Percentiles rank a stretch among this genome's conserved stretches.
Evolutionary conservation across 1,284 basidiomycete genomes (phyloP).

Genomic region (Fomitopsis pinicola): DNA sequence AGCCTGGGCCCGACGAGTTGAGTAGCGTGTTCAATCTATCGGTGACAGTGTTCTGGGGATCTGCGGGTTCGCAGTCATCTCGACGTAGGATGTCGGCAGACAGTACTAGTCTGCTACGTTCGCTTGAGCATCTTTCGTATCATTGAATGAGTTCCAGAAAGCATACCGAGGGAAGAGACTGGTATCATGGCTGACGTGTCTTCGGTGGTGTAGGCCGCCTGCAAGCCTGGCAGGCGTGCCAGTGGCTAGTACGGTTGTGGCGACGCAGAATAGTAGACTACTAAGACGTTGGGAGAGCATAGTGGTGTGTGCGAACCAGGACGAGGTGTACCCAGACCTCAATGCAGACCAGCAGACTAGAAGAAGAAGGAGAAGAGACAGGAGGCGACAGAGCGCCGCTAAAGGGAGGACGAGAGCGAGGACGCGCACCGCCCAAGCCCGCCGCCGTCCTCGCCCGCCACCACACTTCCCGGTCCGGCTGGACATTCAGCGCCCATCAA

Average conservation of each 20-base stretch:
- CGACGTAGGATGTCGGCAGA: conserved; percentile 13
- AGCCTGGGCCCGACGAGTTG: conserved; percentile 60
- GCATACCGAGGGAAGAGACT: conserved; percentile 5
- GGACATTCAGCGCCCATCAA: not conserved
- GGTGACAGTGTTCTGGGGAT: conserved; percentile 62
- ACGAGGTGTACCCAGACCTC: not conserved
- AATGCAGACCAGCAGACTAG: not conserved
- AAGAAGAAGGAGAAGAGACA: not conserved
- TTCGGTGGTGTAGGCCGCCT: conserved; percentile 4
- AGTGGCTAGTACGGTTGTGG: conserved; percentile 3
- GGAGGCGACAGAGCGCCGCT: conserved; percentile 6
- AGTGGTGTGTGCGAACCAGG: conserved; percentile 5
- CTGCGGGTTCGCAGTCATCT: conserved; percentile 43
- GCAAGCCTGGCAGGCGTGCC: not conserved
- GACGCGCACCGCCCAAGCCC: not conserved
- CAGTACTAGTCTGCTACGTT: not conserved
- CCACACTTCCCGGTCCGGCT: not conserved
- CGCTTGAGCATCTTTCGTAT: too few relatives aligned
- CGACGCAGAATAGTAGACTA: conserved; percentile 4
- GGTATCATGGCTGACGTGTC: conserved; percentile 1
- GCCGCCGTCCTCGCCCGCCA: not conserved
- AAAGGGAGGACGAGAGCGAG: not conserved
- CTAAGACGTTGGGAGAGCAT: not conserved
- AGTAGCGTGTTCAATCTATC: conserved; percentile 66
- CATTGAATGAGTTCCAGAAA: too few relatives aligned